phyloP scores from a whole-genome alignment of 352 stramenopile genomes.

The Globisporangium yorkense region DNA sequence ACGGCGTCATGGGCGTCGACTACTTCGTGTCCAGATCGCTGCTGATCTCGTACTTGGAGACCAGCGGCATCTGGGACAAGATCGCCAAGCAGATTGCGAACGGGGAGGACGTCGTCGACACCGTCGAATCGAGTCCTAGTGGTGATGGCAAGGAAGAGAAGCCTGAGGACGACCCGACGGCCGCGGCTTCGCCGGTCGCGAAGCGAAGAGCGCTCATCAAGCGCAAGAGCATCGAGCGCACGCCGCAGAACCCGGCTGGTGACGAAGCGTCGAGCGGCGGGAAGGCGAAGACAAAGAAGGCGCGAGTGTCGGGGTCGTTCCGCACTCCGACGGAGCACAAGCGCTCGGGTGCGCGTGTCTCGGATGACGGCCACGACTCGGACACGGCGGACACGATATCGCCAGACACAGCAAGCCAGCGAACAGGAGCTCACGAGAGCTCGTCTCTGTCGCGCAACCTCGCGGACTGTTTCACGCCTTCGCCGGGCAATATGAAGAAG shows the following conservation, averaged over 20 bases:
- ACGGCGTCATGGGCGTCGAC: conserved; percentile 32
- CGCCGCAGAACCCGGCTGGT: background rate
- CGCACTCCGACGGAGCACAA: conserved; percentile 14
- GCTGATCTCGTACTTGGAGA: conserved; percentile 46
- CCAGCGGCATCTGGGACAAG: conserved; percentile 41
- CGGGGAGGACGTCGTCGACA: conserved; percentile 23
- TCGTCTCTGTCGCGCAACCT: conserved; percentile 31
- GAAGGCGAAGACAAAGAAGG: conserved; percentile 11
- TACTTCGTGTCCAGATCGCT: conserved; percentile 41
- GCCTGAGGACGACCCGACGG: background rate
- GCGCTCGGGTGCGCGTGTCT: background rate
- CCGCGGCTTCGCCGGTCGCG: background rate
- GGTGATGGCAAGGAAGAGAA: background rate
- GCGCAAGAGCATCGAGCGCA: conserved; percentile 11
- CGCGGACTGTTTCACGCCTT: conserved; percentile 63
- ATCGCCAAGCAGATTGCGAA: conserved; percentile 33
- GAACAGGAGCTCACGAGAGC: conserved; percentile 20
- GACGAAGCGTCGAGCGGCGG: background rate
- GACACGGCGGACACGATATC: conserved; percentile 34
- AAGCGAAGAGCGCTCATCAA: conserved; percentile 6
- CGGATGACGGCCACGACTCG: conserved; percentile 2
- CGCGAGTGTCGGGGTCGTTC: conserved; percentile 6
- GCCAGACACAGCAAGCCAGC: conserved; percentile 23
- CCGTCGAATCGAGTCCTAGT: background rate
- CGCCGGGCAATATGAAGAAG: conserved; percentile 28